Conservation (phyloP, 2,329 filamentous ascomycete genomes). For the Thielaviopsis musarum region DNA sequence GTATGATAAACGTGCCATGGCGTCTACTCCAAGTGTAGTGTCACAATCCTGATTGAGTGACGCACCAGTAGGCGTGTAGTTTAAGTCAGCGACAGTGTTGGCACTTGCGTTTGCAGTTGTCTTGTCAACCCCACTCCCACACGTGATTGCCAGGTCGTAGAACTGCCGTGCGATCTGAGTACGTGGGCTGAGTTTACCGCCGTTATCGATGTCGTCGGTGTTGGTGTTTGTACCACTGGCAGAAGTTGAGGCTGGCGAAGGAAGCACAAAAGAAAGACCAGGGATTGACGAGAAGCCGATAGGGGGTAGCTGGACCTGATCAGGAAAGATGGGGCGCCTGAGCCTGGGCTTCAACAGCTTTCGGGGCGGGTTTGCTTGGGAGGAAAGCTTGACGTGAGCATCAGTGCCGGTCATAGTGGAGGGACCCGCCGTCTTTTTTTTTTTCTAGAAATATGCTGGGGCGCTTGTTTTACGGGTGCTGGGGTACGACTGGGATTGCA, state of each 20-base stretch:
- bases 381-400: neutral
- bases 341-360: constrained; percentile 2
- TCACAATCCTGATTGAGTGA: neutral
- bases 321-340: constrained; percentile 1
- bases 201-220: neutral
- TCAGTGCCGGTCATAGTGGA: neutral
- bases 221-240: neutral
- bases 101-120: neutral
- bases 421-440: neutral
- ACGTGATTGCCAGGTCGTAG: constrained; percentile 3
- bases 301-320: constrained; percentile 5
- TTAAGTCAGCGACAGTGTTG: neutral
- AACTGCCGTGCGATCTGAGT: constrained; percentile 10
- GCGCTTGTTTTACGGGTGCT: neutral
- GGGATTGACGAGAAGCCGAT: constrained; percentile 1
- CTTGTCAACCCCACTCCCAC: neutral
- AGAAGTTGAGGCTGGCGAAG: neutral
- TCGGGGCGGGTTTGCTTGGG: neutral
- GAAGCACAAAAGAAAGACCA: constrained; percentile 5
- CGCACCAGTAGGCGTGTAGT: neutral
- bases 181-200: constrained; percentile 4
- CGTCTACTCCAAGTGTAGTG: neutral
- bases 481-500: neutral
- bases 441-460: neutral
- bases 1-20: constrained; percentile 9